Base-by-base conservation (phyloP, 805 yeast species). In the Yarrowia divulgata region DNA sequence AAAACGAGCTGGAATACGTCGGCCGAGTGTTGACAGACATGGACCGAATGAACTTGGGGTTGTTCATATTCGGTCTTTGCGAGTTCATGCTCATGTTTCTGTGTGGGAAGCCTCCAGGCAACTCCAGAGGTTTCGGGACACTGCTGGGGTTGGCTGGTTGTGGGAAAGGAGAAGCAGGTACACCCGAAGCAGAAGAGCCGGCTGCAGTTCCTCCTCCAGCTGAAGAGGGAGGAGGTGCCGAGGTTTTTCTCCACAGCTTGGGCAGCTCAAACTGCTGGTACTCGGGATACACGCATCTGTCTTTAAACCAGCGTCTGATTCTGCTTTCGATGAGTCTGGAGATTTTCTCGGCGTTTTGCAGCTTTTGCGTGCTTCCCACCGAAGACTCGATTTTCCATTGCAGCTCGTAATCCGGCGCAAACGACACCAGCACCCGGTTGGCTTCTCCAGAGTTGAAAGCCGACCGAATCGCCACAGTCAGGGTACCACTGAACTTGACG, bases 271-370 rank as follows among this genome's bases (percentile, higher is more conserved):
- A 87, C 62, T 91, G 89, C 77, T 93, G 97, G 74, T 89, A 94
- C 73, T 97, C 84, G 0, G 99, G 99, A 73, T 92, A 96, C 13
- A 95, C 95, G 76, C 97, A 92, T 71, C 97, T 83, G 73, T 94
- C 98, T 18, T 88, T 88, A 75, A 95, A 93, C 97, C 97, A 93
- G 69, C 88, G 88, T 71, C 95, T 84, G 48, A 95, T 83, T 71
- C 89, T 88, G 70, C 86, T 87, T 76, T 95, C 98, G 49, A 95
- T 88, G 50, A 95, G 80, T 70, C 91, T 88, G 10, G 97, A 87
- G 46, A 95, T 87, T 75, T 95, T 93, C 8, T 66, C 69, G 8
- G 62, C 90, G 74, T 95, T 92, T 78, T 93, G 97, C 35, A 95
- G 81, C 76, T 94, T 90, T 0, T 98, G 91, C 60, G 97, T 84